Conservation (phyloP, 139 green algal genomes). For the Axilococcus clingmanii region DNA sequence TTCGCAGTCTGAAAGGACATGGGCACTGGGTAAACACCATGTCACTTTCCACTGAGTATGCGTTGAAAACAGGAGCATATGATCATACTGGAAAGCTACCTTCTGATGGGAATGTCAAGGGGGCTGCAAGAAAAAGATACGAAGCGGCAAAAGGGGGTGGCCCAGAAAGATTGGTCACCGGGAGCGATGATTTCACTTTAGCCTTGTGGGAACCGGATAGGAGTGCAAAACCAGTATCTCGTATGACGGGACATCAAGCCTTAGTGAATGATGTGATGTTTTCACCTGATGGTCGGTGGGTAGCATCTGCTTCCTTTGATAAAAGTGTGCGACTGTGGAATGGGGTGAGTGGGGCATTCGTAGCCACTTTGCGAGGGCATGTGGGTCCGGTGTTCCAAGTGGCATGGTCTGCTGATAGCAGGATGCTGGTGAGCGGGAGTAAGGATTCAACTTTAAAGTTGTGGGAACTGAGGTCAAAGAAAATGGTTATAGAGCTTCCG, state of each 20-base stretch:
- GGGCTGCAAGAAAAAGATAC: slow-evolving; percentile 51
- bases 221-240: slow-evolving; percentile 51
- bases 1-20: slow-evolving; percentile 79
- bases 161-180: slow-evolving; percentile 84
- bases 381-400: slow-evolving; percentile 95
- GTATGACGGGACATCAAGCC: slow-evolving; percentile 93
- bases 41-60: slow-evolving; percentile 74
- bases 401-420: slow-evolving; percentile 84
- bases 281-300: slow-evolving; percentile 86
- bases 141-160: slow-evolving; percentile 35
- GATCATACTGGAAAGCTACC: slow-evolving; percentile 74
- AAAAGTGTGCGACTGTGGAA: slow-evolving; percentile 97
- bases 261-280: slow-evolving; percentile 97
- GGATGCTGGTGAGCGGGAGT: slow-evolving; percentile 81
- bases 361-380: slow-evolving; percentile 84
- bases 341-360: slow-evolving; percentile 77
- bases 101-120: slow-evolving; percentile 24
- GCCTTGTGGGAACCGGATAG: slow-evolving; percentile 82
- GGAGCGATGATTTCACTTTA: slow-evolving; percentile 95
- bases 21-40: slow-evolving; percentile 98
- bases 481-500: slow-evolving; percentile 88
- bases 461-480: slow-evolving; percentile 34
- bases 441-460: slow-evolving; percentile 98
- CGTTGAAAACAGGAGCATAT: slow-evolving; percentile 77
- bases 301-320: slow-evolving; percentile 92